Base-by-base conservation (phyloP, 2,329 filamentous ascomycete species). In the Ceratocystis variospora region DNA sequence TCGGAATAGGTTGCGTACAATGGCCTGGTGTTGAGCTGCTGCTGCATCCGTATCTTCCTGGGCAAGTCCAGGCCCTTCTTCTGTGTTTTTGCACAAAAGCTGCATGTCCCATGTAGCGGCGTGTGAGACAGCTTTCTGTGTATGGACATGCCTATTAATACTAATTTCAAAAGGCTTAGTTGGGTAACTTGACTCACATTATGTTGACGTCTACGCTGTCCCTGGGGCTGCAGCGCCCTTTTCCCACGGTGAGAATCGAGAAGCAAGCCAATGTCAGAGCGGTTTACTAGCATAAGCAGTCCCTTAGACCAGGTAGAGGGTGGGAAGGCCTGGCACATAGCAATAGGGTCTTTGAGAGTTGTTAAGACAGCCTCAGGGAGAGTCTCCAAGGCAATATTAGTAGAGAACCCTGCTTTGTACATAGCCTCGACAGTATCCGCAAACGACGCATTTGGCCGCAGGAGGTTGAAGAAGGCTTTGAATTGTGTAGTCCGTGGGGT, bases 1-100 rank as follows among this genome's bases (percentile, higher is more conserved):
- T 68, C 86, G 87, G 80, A 97, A 99, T 33, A 99, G 87, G 7
- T 94, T 80, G 63, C 87, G 85, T 37, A 94, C 95, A 6, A 97
- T 85, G 8, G 87, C 82, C 74, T 93, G 86, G 33, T 91, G 85
- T 72, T 96, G 90, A 41, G 87, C 87, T 73, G 94, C 92, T 66
- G 90, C 88, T 5, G 88, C 87, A 61, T 90, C 90, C 69, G 94
- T 88, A 65, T 87, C 85, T 0, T 85, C 81, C 15, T 61, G 44
- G 2, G 55, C 64, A 57, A 83, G 81, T 57, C 76, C 79, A 66
- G 78, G 81, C 66, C 81, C 78, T 48, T 84, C 80, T 57, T 90
- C 86, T 0, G 83, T 78, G 48, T 80, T 83, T 68, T 85, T 81
- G 69, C 90, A 93, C 41, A 96, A 85, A n/a, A 86, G 80, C 70